phyloP scores from a whole-genome alignment of 2,329 filamentous ascomycete genomes.

The Zymoseptoria crescenta region DNA sequence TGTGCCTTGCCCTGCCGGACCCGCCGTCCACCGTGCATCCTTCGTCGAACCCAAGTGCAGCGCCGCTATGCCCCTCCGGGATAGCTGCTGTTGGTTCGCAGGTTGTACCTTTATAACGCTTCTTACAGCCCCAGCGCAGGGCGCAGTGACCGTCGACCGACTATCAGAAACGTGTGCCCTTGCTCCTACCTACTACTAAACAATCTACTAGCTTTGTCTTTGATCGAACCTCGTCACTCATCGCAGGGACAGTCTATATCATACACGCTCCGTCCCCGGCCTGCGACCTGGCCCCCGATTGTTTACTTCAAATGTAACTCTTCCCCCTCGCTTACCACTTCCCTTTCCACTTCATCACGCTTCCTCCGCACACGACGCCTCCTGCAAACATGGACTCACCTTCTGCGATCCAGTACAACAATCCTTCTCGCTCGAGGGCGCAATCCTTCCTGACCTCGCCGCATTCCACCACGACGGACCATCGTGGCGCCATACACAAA shows the following conservation, averaged over 20 bases:
- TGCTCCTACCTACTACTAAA: constrained; percentile 4
- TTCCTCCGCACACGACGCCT: constrained; percentile 15
- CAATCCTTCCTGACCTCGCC: constrained; percentile 22
- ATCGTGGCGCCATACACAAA: constrained; percentile 25
- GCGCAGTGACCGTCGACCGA: constrained; percentile 16
- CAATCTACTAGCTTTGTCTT: background rate
- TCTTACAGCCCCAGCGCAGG: constrained; percentile 18
- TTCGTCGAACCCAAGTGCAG: constrained; percentile 10
- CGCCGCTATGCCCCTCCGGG: constrained; percentile 16
- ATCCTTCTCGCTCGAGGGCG: constrained; percentile 16
- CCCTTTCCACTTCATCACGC: constrained; percentile 15
- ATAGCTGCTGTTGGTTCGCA: constrained; percentile 20
- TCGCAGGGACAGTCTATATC: constrained; percentile 12
- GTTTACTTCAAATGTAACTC: background rate
- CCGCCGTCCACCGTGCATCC: background rate
- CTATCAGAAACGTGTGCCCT: constrained; percentile 17
- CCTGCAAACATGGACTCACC: constrained; percentile 28
- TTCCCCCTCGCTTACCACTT: constrained; percentile 6
- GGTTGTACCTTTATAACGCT: constrained; percentile 20
- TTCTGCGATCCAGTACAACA: constrained; percentile 20
- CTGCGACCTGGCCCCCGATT: constrained; percentile 6
- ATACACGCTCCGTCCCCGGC: constrained; percentile 13
- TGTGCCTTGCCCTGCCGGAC: background rate
- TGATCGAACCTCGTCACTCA: constrained; percentile 7
- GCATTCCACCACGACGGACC: constrained; percentile 12